phyloP scores from a whole-genome alignment of 2,329 filamentous ascomycete genomes.

The Stemphylium vesicarium region DNA sequence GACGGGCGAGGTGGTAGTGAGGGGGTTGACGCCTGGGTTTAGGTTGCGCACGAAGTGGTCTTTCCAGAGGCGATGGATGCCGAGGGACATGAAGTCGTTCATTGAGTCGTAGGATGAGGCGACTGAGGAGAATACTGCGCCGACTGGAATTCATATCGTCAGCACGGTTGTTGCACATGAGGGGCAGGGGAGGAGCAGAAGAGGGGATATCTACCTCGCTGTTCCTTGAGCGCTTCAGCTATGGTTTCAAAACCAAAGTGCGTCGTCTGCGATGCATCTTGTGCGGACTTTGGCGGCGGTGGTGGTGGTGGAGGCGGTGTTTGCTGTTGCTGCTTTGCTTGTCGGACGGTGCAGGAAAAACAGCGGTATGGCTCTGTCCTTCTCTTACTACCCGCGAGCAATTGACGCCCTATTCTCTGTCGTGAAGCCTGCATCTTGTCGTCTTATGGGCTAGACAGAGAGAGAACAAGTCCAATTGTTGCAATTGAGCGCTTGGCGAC shows the following conservation, averaged over 20 bases:
- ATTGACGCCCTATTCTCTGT: conserved; percentile 38
- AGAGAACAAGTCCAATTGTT: background rate
- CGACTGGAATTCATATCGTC: conserved; percentile 62
- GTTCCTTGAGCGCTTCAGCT: conserved; percentile 78
- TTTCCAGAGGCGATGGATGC: conserved; percentile 96
- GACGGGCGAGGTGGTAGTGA: conserved; percentile 37
- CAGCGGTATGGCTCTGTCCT: conserved; percentile 51
- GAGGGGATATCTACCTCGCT: conserved; percentile 57
- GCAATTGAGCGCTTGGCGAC: conserved; percentile 27
- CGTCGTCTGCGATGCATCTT: conserved; percentile 65
- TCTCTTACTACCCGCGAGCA: conserved; percentile 30
- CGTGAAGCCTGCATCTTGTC: conserved; percentile 38
- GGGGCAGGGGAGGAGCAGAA: background rate
- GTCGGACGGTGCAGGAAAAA: conserved; percentile 58
- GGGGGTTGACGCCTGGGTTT: conserved; percentile 73
- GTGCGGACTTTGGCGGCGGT: conserved; percentile 44
- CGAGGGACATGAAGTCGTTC: conserved; percentile 99
- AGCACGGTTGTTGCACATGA: conserved; percentile 7
- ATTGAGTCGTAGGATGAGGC: conserved; percentile 95
- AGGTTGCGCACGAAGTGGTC: conserved; percentile 93
- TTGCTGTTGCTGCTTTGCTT: conserved; percentile 48
- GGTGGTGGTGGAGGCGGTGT: conserved; percentile 24
- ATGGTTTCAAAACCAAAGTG: conserved; percentile 93
- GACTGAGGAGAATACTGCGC: conserved; percentile 91
- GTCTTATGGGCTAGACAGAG: background rate